phyloP scores from a whole-genome alignment of 2,329 filamentous ascomycete genomes.

The Furcasterigmium furcatum region DNA sequence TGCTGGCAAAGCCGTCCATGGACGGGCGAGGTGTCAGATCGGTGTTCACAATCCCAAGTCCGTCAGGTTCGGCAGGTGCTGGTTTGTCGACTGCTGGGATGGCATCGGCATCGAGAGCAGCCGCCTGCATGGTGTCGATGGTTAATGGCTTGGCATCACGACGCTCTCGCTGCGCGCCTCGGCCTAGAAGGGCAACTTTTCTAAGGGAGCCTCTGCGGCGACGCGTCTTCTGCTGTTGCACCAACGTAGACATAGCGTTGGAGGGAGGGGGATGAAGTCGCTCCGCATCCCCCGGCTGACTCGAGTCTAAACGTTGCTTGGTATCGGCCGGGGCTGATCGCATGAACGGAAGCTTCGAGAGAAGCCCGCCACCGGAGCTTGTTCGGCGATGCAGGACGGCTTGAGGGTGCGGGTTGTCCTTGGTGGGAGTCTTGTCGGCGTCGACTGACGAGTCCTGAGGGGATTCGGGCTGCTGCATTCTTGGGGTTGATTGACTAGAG shows the following conservation, averaged over 20 bases:
- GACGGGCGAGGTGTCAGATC: constrained; percentile 43
- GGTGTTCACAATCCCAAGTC: constrained; percentile 43
- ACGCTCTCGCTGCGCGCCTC: constrained; percentile 61
- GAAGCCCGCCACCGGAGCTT: constrained; percentile 58
- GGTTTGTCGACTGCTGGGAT: constrained; percentile 1
- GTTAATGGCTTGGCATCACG: constrained; percentile 46
- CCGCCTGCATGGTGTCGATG: constrained; percentile 34
- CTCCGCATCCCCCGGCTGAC: neutral
- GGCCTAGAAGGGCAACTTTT: constrained; percentile 80
- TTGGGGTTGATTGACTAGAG: no score
- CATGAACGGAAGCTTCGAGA: constrained; percentile 70
- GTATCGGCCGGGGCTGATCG: constrained; percentile 34
- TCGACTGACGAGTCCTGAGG: neutral
- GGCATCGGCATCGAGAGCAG: constrained; percentile 13
- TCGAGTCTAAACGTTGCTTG: constrained; percentile 16
- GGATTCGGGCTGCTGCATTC: neutral
- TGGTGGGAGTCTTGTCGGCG: neutral
- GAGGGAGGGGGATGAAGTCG: constrained; percentile 16
- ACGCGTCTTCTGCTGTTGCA: constrained; percentile 49
- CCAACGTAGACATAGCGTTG: constrained; percentile 22
- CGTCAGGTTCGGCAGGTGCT: constrained; percentile 18
- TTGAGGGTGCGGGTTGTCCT: neutral
- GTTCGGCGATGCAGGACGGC: constrained; percentile 33
- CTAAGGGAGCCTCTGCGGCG: constrained; percentile 80
- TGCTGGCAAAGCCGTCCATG: constrained; percentile 41